Conservation (phyloP, 768 basidiomycete genomes). For the Lentinula edodes region DNA sequence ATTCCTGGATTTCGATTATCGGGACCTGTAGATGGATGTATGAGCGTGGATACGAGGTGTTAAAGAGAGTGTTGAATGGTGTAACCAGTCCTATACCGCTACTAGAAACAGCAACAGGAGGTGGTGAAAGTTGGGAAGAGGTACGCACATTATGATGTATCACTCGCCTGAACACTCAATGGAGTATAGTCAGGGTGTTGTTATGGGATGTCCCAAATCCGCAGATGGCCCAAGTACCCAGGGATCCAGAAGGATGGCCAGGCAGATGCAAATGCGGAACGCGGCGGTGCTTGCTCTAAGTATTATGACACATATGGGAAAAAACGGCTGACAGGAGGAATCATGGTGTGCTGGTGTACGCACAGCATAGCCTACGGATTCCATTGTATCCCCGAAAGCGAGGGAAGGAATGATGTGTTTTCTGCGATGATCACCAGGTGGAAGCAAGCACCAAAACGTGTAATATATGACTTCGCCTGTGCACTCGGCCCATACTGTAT, state of each 20-base stretch:
- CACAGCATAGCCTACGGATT: constrained; percentile 28
- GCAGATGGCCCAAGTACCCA: not conserved
- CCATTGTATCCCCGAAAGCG: constrained; percentile 27
- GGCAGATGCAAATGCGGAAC: not conserved
- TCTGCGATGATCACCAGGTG: constrained; percentile 30
- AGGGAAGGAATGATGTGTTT: constrained; percentile 34
- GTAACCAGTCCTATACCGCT: not conserved
- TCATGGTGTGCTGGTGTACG: constrained; percentile 26
- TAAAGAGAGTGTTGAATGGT: not conserved
- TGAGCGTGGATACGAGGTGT: not conserved
- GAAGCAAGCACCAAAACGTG: constrained; percentile 18
- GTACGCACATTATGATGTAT: no score
- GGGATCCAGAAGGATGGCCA: not conserved
- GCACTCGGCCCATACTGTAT: constrained; percentile 16
- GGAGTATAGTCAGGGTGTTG: not conserved
- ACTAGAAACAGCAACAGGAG: not conserved
- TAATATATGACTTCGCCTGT: constrained; percentile 25
- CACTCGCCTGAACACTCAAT: no score
- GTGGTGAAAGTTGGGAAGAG: not conserved
- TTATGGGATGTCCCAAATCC: not conserved
- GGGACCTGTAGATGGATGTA: not conserved
- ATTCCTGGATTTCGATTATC: not conserved
- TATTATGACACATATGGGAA: constrained; percentile 15
- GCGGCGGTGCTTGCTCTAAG: constrained; percentile 6
- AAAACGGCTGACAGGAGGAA: constrained; percentile 19